phyloP scores from a whole-genome alignment of 2,329 filamentous ascomycete species.

The Alternaria consortialis region DNA sequence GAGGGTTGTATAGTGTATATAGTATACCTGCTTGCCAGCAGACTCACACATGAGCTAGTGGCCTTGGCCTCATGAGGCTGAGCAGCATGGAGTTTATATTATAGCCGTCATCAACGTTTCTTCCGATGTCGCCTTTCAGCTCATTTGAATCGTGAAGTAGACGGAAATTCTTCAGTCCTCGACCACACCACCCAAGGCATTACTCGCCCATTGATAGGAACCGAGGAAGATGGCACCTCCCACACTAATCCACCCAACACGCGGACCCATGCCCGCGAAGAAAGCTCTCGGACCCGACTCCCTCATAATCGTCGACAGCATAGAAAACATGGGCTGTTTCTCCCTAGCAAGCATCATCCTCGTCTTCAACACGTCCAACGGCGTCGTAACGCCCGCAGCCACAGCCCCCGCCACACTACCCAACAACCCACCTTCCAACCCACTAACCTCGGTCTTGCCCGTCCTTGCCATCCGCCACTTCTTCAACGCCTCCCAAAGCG shows the following conservation, averaged over 20 bases:
- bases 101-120: background rate
- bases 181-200: constrained; percentile 66
- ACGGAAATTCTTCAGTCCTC: constrained; percentile 12
- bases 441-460: constrained; percentile 65
- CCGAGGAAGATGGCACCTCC: constrained; percentile 95
- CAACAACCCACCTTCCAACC: constrained; percentile 82
- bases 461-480: constrained; percentile 64
- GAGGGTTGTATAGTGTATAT: constrained; percentile 7
- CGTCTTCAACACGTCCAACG: constrained; percentile 95
- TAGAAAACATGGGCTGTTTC: constrained; percentile 65
- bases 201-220: constrained; percentile 89
- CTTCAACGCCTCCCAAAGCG: constrained; percentile 95
- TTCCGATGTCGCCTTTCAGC: background rate
- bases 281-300: constrained; percentile 73
- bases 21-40: background rate
- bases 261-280: constrained; percentile 79
- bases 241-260: constrained; percentile 93
- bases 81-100: background rate
- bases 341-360: constrained; percentile 88
- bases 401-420: constrained; percentile 85
- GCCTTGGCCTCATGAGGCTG: background rate
- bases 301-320: constrained; percentile 71
- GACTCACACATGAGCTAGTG: background rate
- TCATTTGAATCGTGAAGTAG: background rate
- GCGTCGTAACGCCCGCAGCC: constrained; percentile 88